Conservation (phyloP, 495 filamentous ascomycete species). For the Penicillium malachiteum region DNA sequence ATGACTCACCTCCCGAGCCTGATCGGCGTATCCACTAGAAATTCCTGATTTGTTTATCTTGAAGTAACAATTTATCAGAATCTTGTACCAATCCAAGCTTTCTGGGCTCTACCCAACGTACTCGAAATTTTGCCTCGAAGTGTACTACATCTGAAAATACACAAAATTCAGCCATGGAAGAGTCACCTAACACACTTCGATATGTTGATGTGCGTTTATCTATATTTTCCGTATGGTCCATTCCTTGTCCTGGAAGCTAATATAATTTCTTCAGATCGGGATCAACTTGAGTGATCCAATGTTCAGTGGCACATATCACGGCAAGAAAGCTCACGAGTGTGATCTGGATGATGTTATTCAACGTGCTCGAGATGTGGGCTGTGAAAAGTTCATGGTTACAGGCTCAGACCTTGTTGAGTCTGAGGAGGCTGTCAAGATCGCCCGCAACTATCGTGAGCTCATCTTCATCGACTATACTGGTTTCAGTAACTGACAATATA, state of each 20-base stretch:
- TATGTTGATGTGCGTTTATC: slow-evolving; percentile 45
- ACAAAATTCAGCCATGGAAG: slow-evolving; percentile 26
- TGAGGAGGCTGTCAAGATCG: slow-evolving; percentile 68
- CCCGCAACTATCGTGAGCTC: slow-evolving; percentile 66
- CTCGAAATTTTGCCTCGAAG: too few species aligned
- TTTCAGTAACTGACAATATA: slow-evolving; percentile 6
- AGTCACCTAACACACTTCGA: slow-evolving; percentile 33
- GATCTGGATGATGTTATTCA: slow-evolving; percentile 76
- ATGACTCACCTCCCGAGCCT: not conserved
- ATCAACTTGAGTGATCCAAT: slow-evolving; percentile 93
- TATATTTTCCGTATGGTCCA: not conserved
- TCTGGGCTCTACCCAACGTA: not conserved
- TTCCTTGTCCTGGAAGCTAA: slow-evolving; percentile 10
- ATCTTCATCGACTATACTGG: not conserved
- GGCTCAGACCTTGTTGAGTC: slow-evolving; percentile 85
- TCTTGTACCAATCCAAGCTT: not conserved
- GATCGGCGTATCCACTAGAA: not conserved
- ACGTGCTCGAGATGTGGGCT: slow-evolving; percentile 73
- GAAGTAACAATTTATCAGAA: not conserved
- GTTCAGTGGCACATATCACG: slow-evolving; percentile 80
- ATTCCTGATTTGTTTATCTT: too few species aligned
- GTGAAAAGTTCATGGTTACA: slow-evolving; percentile 86
- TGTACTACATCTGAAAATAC: not conserved
- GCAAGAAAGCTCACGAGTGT: slow-evolving; percentile 73
- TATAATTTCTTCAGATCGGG: slow-evolving; percentile 59